Conservation (phyloP, 371 early-diverging fungal species). For the Mucor circinelloides region DNA sequence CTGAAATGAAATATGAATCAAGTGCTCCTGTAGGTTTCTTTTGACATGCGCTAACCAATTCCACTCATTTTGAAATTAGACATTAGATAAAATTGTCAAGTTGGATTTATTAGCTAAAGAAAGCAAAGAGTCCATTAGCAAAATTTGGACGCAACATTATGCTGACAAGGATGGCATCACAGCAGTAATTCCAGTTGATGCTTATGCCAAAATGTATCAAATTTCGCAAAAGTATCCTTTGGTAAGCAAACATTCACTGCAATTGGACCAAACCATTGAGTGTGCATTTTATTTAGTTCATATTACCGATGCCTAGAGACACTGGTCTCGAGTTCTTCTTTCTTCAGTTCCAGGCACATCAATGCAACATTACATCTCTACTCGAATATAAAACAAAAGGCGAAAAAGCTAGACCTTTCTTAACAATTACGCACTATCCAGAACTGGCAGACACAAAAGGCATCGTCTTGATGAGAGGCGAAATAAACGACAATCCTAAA, state of each 20-base stretch:
- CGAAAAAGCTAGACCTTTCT: constrained; percentile 75
- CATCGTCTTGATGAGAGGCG: constrained; percentile 90
- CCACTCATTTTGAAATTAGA: constrained; percentile 28
- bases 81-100: constrained; percentile 78
- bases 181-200: constrained; percentile 72
- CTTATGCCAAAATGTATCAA: constrained; percentile 67
- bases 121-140: constrained; percentile 59
- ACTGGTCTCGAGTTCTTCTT: constrained; percentile 86
- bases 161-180: constrained; percentile 65
- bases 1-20: constrained; percentile 31
- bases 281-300: constrained; percentile 56
- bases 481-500: constrained; percentile 55
- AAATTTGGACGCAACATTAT: constrained; percentile 86
- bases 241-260: constrained; percentile 23
- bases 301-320: constrained; percentile 82
- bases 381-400: constrained; percentile 87
- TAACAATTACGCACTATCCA: constrained; percentile 86
- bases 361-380: constrained; percentile 83
- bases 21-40: constrained; percentile 35
- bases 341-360: constrained; percentile 80
- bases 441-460: constrained; percentile 76
- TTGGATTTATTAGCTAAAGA: constrained; percentile 67
- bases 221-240: constrained; percentile 67
- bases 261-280: background rate
- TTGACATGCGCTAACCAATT: background rate